Base-by-base conservation (phyloP, 2,329 filamentous ascomycete species). In the Didymosphaeria variabile region DNA sequence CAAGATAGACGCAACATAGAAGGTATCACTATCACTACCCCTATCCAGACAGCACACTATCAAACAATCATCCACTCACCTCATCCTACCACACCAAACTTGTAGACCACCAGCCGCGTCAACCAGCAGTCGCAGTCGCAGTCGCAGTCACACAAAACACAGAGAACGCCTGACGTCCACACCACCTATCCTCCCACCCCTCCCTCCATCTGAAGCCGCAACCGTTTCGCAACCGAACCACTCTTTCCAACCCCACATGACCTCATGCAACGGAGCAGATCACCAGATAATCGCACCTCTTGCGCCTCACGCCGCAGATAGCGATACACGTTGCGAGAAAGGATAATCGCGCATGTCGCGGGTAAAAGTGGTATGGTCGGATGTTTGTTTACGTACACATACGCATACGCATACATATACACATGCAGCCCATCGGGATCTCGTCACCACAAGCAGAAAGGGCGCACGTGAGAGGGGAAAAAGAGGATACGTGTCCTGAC, bases 261-360 rank as follows among this genome's bases (percentile, higher is more conserved):
- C 42, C 19, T 7, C 19, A 21, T n/a, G 19, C n/a, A 55, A 29
- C 19, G 26, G 26, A 1, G 36, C 31, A 42, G 53, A 55, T 55
- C 53, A 55, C 31, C 53, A 32, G 42, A n/a, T 26, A 42, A 46
- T 55, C 53, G 31, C 19, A 8, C 42, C 31, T 31, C 42, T 46
- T 55, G 31, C 42, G 42, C 36, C 31, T 29, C 10, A 12, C 5
- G 31, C 42, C 23, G 31, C 53, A 42, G 38, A 44, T 31, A 32
- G 21, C 51, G 36, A 42, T 36, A 31, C 51, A 42, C 10, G 23
- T 31, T 44, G 42, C 26, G 5, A 17, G 36, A 40, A 1, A 6
- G 26, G 26, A 23, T 12, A 38, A n/a, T 36, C 31, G 50, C 50
- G 21, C 50, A 29, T 42, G 26, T 42, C 21, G 50, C 34, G 49